These are phyloP conservation scores for Zea mays DNA, from an alignment of 176 grass and related monocot genomes.

Conservation along the genomic window DNA sequence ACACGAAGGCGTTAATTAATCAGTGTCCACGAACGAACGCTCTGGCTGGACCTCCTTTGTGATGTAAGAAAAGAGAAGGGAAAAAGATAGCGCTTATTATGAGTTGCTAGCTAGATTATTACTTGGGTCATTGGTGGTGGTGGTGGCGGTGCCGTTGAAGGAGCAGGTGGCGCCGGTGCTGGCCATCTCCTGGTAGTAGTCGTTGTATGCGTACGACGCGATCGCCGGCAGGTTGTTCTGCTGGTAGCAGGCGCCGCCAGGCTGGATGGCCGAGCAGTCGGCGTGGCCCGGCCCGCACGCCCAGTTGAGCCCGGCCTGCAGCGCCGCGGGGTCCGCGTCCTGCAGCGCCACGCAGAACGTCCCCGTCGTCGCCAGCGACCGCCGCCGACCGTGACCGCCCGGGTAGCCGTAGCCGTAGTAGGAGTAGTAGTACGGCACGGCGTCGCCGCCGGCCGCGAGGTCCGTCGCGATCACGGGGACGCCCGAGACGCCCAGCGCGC, in stretches of 20 bases:
- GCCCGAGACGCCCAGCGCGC: slow-evolving; percentile 12
- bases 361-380: slow-evolving; percentile 44
- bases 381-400: not conserved
- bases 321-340: slow-evolving; percentile 55
- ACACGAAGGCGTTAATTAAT: not conserved
- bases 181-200: slow-evolving; percentile 66
- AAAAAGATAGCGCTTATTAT: no score
- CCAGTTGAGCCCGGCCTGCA: slow-evolving; percentile 69
- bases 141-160: slow-evolving; percentile 70
- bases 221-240: slow-evolving; percentile 65
- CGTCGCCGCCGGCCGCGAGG: not conserved
- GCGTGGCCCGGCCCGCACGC: slow-evolving; percentile 64
- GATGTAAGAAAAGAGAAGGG: no score
- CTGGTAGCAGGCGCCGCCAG: slow-evolving; percentile 61
- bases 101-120: not conserved
- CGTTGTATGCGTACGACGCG: slow-evolving; percentile 89
- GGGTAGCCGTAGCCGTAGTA: not conserved
- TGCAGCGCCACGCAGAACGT: slow-evolving; percentile 79
- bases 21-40: no score
- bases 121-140: slow-evolving; percentile 68
- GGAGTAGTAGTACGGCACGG: slow-evolving; percentile 22
- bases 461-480: slow-evolving; percentile 39
- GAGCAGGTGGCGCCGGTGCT: slow-evolving; percentile 67
- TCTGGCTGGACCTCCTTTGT: no score
- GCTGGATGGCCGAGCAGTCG: slow-evolving; percentile 72